Evolutionary conservation across 2,329 filamentous ascomycete species (phyloP), one percentile per base, ranked within the genome.

Genomic region (Fusarium stilboides): DNA sequence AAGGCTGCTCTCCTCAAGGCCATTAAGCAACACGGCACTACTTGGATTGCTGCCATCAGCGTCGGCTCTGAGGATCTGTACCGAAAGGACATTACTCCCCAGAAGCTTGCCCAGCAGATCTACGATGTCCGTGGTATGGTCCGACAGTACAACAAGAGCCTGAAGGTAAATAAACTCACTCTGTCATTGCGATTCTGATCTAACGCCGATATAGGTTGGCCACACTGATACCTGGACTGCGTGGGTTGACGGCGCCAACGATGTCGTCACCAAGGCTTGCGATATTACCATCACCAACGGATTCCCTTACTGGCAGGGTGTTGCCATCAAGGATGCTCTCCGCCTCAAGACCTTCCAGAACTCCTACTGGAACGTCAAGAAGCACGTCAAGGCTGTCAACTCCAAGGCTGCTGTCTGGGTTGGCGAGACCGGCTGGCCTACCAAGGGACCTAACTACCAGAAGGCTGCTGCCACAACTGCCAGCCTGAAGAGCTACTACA

Each of bases 81-180:
- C 57, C 71, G 71, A 19, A 63, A 73, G 60, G 71, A 73, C 6
- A 73, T 73, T 2, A 51, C 71, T 1, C 62, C 71, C 6, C 52
- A 69, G 22, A 73, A 73, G 66, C 71, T 73, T 3, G 71, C 71
- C 10, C 68, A 62, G 24, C 62, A 73, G 19, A 73, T 73, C 49
- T 73, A 73, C 57, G 71, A 73, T 37, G 71, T 73, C 39, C 71
- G 71, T 12, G 71, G 71, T 2, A 73, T 73, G 71, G 71, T 73
- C 3, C 36, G 37, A 40, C 71, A 73, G 60, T 73, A 31, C 42
- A 58, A 68, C 51, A 73, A 73, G 71, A 72, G 62, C 28, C 26
- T 73, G 47, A 70, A 63, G 70, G 65, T 66, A 50, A 22, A 37
- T 33, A 5, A 24, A 39, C 14, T 19, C 33, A 31, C 33, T 12